phyloP scores from a whole-genome alignment of 192 early-diverging fungal species.

The Geranomyces michiganensis region DNA sequence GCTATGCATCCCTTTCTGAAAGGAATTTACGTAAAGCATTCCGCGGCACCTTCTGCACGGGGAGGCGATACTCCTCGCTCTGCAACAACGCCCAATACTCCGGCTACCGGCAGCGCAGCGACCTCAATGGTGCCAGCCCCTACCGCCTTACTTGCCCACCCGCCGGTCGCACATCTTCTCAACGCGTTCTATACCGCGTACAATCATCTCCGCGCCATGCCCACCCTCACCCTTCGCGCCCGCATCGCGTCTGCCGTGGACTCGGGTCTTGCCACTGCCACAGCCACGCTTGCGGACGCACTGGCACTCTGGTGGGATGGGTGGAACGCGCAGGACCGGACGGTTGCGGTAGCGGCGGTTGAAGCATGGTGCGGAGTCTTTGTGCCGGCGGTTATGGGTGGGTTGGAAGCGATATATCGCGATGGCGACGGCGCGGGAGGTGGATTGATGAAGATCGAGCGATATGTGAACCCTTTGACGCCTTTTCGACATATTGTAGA shows the following conservation, averaged over 20 bases:
- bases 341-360: background rate
- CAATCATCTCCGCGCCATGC: slow-evolving; percentile 61
- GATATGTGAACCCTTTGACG: no score
- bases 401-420: slow-evolving; percentile 6
- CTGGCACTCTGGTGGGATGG: slow-evolving; percentile 12
- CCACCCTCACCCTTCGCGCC: slow-evolving; percentile 9
- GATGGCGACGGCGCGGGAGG: background rate
- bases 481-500: no score
- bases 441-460: no score
- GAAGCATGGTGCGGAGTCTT: slow-evolving; percentile 13
- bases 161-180: slow-evolving; percentile 65
- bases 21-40: slow-evolving; percentile 22
- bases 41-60: background rate
- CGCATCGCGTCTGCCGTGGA: slow-evolving; percentile 4
- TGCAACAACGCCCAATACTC: background rate
- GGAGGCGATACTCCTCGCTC: background rate
- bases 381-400: slow-evolving; percentile 11
- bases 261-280: background rate
- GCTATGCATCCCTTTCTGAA: slow-evolving; percentile 16
- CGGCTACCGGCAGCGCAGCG: background rate
- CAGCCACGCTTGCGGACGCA: slow-evolving; percentile 1
- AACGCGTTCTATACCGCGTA: slow-evolving; percentile 66
- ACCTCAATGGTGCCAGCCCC: slow-evolving; percentile 54
- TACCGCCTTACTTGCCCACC: slow-evolving; percentile 60
- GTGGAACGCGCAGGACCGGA: background rate